Percentiles rank a stretch among this genome's conserved stretches.
These are phyloP conservation scores for Rhizoclosmatium globosum DNA, from an alignment of 192 early-diverging fungal genomes.

Conservation along the genomic window DNA sequence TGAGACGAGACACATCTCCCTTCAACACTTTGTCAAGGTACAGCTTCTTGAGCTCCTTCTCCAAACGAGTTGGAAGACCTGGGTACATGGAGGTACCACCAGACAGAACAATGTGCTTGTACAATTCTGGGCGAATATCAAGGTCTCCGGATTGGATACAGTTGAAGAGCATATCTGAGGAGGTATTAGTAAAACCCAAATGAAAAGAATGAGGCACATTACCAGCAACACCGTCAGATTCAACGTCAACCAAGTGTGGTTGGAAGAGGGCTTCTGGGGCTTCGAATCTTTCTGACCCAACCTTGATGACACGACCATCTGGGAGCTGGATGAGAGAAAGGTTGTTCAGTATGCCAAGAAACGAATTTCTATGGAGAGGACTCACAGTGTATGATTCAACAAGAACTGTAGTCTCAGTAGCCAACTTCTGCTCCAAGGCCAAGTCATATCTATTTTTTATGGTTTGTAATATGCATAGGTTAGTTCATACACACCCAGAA, in stretches of 20 bases:
- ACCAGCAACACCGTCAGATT: constrained; percentile 92
- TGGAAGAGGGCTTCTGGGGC: constrained; percentile 99
- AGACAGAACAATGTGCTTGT: constrained; percentile 97
- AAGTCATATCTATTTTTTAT: constrained; percentile 82
- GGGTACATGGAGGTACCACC: constrained; percentile 99
- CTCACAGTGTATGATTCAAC: constrained; percentile 93
- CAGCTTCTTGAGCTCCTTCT: constrained; percentile 98
- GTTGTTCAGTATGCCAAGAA: not conserved
- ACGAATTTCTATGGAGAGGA: not conserved
- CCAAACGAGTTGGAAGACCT: constrained; percentile 93
- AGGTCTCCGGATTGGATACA: constrained; percentile 89
- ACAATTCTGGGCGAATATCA: constrained; percentile 93
- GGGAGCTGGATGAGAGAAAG: constrained; percentile 71
- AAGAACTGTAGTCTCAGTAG: constrained; percentile 95
- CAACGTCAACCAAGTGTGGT: constrained; percentile 95
- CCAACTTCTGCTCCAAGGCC: constrained; percentile 92
- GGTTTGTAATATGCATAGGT: not conserved
- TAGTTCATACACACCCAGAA: not conserved
- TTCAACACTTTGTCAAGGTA: constrained; percentile 90
- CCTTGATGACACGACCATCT: constrained; percentile 97
- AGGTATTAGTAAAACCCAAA: not conserved
- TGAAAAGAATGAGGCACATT: not conserved
- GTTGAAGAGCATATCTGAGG: constrained; percentile 89
- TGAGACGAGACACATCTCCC: constrained; percentile 82
- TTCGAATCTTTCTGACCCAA: constrained; percentile 97